Percentiles rank a stretch among this genome's conserved stretches.
These are phyloP conservation scores for Penicillium goetzii DNA, from an alignment of 495 filamentous ascomycete genomes.

Conservation along the genomic window DNA sequence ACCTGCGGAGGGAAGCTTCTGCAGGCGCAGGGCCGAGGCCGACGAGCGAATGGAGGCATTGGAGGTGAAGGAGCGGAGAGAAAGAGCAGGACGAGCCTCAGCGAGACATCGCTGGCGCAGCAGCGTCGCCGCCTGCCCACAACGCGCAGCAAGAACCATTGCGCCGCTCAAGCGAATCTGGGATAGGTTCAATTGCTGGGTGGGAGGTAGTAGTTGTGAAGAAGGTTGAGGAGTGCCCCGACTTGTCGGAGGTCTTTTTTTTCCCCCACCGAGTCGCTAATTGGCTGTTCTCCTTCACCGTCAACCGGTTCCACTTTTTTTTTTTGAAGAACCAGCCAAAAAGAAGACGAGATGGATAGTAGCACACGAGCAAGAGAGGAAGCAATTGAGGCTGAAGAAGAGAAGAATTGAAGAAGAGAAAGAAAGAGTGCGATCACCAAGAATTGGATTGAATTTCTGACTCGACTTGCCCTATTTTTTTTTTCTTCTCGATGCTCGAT, in stretches of 20 bases:
- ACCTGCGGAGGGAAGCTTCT: slow-evolving; percentile 42
- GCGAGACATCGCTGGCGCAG: slow-evolving; percentile 51
- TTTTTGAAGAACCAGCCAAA: slow-evolving; percentile 11
- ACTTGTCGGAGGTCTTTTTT: slow-evolving; percentile 35
- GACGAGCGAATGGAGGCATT: slow-evolving; percentile 41
- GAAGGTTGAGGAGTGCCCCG: slow-evolving; percentile 30
- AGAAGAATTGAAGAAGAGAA: slow-evolving; percentile 15
- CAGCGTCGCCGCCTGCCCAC: slow-evolving; percentile 52
- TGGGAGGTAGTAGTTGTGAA: slow-evolving; percentile 21
- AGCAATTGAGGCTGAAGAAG: slow-evolving; percentile 10
- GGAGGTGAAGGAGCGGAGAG: slow-evolving; percentile 48
- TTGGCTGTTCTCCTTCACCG: slow-evolving; percentile 34
- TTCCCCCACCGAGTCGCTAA: slow-evolving; percentile 30
- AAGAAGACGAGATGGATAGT: slow-evolving; percentile 1
- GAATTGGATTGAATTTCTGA: slow-evolving; percentile 11
- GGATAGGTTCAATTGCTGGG: slow-evolving; percentile 32
- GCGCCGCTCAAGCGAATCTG: slow-evolving; percentile 33
- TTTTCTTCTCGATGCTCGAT: neutral
- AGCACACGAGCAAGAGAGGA: slow-evolving; percentile 7
- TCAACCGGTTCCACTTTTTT: slow-evolving; percentile 33
- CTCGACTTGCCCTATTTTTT: neutral
- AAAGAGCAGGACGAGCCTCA: slow-evolving; percentile 46
- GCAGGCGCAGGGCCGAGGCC: slow-evolving; percentile 43
- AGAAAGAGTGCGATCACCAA: slow-evolving; percentile 20
- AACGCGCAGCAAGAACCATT: slow-evolving; percentile 57